Evolutionary conservation across 768 basidiomycete species (phyloP).

Genomic region (Glaciozyma martinii): DNA sequence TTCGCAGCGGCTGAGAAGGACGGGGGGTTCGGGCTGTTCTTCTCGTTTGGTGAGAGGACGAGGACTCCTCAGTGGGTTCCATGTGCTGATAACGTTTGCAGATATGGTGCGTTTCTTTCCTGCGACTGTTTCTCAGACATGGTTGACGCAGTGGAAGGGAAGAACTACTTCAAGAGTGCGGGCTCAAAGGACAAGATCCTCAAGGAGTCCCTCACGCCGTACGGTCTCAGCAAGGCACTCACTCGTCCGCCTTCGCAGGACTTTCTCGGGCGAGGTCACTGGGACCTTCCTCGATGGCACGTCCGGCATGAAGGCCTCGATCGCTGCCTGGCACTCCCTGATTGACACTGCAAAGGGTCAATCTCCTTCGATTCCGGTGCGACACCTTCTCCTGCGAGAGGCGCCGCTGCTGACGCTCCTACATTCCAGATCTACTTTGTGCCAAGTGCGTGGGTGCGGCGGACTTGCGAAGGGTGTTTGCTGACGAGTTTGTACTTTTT

Average conservation of each 20-base stretch:
- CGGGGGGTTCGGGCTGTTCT: conserved; percentile 10
- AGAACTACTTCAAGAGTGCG: too few relatives aligned
- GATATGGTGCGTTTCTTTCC: too few relatives aligned
- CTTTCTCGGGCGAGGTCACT: neutral
- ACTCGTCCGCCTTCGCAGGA: too few relatives aligned
- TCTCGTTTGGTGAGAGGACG: conserved; percentile 17
- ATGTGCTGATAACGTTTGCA: too few relatives aligned
- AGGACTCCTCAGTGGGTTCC: neutral
- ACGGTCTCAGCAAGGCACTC: too few relatives aligned
- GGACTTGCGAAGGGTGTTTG: too few relatives aligned
- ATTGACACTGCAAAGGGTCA: neutral
- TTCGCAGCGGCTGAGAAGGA: conserved; percentile 16
- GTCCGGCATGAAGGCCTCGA: neutral
- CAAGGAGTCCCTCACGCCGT: too few relatives aligned
- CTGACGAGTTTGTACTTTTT: too few relatives aligned
- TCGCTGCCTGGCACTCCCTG: neutral
- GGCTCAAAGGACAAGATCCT: too few relatives aligned
- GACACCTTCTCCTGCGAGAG: neutral
- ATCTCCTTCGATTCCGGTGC: neutral
- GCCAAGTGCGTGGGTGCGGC: neutral
- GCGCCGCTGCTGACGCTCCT: neutral
- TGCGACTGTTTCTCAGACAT: too few relatives aligned
- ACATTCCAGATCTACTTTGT: neutral
- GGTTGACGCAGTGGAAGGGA: too few relatives aligned
- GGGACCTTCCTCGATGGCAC: neutral